Evolutionary conservation across 306 rosid genomes (phyloP).

Genomic region (Pterocarpus santalinus): DNA sequence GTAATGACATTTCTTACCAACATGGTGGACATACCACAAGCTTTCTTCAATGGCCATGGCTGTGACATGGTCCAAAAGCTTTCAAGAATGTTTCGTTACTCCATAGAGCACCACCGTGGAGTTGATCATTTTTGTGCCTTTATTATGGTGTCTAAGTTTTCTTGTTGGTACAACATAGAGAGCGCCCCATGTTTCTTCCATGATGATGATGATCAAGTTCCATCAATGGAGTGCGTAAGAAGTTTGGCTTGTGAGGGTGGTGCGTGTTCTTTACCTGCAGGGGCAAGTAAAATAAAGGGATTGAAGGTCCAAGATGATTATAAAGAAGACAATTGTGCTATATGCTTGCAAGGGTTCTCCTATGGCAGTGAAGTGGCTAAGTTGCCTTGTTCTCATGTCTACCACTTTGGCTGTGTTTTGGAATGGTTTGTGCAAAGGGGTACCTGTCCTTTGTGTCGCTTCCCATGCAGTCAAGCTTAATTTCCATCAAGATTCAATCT

Average conservation of each 20-base stretch:
- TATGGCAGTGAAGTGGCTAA: background rate
- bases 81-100: background rate
- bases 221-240: background rate
- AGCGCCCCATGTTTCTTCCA: background rate
- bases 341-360: background rate
- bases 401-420: background rate
- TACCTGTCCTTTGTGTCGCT: background rate
- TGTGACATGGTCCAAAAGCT: background rate
- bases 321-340: background rate
- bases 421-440: background rate
- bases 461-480: background rate
- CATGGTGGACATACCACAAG: background rate
- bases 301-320: background rate
- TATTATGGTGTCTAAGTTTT: background rate
- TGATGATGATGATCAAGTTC: background rate
- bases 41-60: background rate
- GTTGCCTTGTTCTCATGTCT: conserved; percentile 8
- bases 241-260: background rate
- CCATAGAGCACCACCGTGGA: background rate
- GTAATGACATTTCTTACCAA: background rate
- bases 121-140: background rate
- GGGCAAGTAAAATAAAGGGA: too few species aligned
- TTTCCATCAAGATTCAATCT: too few species aligned
- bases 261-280: background rate
- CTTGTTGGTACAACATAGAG: background rate